A percentile compares a stretch with the other conserved stretches of the same genome.
These are phyloP conservation scores for Teunomyces gatunensis DNA, from an alignment of 805 yeast species.

Conservation along the genomic window DNA sequence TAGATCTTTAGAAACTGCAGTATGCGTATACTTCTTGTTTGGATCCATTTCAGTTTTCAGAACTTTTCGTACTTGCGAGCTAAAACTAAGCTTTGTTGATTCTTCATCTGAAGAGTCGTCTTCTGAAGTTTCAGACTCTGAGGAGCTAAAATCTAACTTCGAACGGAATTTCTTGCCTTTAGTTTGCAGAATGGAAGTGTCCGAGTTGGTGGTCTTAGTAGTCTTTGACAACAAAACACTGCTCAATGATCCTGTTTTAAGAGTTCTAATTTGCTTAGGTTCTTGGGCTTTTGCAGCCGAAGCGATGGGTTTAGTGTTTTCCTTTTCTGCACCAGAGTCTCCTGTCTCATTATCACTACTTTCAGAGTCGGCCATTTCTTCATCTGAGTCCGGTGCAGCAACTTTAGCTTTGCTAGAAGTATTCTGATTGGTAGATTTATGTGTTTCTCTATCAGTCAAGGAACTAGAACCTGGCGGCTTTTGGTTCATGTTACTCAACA, in stretches of 20 bases:
- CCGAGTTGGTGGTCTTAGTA: neutral
- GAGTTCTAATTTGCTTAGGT: neutral
- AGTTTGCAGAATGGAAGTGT: neutral
- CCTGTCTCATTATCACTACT: neutral
- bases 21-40: no score
- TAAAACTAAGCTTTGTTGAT: neutral
- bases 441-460: neutral
- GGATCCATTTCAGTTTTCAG: no score
- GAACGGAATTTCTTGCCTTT: neutral
- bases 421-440: no score
- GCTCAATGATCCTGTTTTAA: neutral
- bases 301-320: neutral
- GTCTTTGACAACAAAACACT: neutral
- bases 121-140: neutral
- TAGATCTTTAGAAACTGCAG: no score
- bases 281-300: neutral
- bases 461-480: neutral
- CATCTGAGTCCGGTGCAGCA: neutral
- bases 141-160: neutral
- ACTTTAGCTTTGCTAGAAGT: no score
- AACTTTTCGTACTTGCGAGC: neutral
- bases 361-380: neutral
- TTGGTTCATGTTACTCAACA: neutral
- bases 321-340: neutral
- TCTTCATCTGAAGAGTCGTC: neutral